Evolutionary conservation across 257 asterid genomes (phyloP).

Genomic region (Solanum medicagineum): DNA sequence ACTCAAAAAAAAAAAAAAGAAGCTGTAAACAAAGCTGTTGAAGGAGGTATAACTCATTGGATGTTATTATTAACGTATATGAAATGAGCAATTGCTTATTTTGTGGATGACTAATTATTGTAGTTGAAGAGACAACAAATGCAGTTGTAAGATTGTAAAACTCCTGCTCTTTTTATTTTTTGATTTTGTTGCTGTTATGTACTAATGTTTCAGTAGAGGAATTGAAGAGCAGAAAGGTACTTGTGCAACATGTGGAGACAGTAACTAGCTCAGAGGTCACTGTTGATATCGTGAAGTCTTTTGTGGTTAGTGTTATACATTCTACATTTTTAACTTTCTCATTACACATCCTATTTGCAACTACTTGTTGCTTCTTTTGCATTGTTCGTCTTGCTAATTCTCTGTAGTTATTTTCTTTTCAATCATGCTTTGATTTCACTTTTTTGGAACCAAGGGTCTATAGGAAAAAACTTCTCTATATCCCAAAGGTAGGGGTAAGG

Average conservation of each 20-base stretch:
- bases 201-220: conserved; percentile 37
- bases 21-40: neutral
- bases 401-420: neutral
- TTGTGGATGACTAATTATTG: neutral
- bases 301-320: conserved; percentile 47
- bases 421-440: neutral
- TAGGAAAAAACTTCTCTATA: neutral
- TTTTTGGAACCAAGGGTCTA: neutral
- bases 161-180: neutral
- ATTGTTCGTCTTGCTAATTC: neutral
- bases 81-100: neutral
- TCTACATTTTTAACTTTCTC: neutral
- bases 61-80: neutral
- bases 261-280: conserved; percentile 49
- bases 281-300: conserved; percentile 45
- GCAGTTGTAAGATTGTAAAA: neutral
- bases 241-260: conserved; percentile 80
- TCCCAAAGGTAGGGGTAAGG: neutral
- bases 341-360: neutral
- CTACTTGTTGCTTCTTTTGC: neutral
- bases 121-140: neutral
- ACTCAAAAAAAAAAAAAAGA: no score
- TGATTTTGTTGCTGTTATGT: neutral
- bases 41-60: neutral
- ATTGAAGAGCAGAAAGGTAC: conserved; percentile 46